phyloP scores from a whole-genome alignment of 2,329 filamentous ascomycete genomes.

The Aureobasidium sp. region DNA sequence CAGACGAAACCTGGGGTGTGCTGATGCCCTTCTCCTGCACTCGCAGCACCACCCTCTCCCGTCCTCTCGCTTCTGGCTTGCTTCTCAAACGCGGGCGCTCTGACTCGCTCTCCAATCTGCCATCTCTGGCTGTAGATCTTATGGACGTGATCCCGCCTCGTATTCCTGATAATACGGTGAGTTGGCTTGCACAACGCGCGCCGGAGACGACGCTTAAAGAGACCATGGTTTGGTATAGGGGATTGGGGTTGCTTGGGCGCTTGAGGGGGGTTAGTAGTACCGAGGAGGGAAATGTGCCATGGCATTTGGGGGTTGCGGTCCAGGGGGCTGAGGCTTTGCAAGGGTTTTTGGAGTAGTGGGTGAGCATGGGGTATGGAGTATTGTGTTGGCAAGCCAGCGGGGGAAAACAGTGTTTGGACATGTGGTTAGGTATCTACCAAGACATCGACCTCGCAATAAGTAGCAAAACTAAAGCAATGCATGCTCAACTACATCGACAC shows the following conservation, averaged over 20 bases:
- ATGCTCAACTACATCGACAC: too few species aligned
- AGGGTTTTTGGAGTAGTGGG: conserved; percentile 14
- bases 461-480: too few species aligned
- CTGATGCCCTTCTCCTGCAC: conserved; percentile 49
- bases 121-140: conserved; percentile 33
- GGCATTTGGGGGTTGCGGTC: conserved; percentile 67
- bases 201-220: conserved; percentile 59
- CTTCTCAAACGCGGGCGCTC: conserved; percentile 32
- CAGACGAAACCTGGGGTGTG: conserved; percentile 69
- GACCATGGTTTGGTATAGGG: conserved; percentile 60
- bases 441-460: too few species aligned
- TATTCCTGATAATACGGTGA: conserved; percentile 6
- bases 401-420: too few species aligned
- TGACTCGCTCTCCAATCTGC: conserved; percentile 12
- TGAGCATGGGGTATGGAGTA: too few species aligned
- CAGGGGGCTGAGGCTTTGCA: conserved; percentile 56
- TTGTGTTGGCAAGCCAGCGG: too few species aligned
- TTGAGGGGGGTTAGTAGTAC: conserved; percentile 51
- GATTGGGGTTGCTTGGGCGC: conserved; percentile 59
- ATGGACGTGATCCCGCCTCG: conserved; percentile 14
- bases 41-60: conserved; percentile 26
- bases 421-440: background rate
- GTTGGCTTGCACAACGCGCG: conserved; percentile 9
- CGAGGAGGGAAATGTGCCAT: conserved; percentile 50
- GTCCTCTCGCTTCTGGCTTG: conserved; percentile 33